These are phyloP conservation scores for Geopyxis carbonaria DNA, from an alignment of 495 filamentous ascomycete genomes.

Conservation along the genomic window DNA sequence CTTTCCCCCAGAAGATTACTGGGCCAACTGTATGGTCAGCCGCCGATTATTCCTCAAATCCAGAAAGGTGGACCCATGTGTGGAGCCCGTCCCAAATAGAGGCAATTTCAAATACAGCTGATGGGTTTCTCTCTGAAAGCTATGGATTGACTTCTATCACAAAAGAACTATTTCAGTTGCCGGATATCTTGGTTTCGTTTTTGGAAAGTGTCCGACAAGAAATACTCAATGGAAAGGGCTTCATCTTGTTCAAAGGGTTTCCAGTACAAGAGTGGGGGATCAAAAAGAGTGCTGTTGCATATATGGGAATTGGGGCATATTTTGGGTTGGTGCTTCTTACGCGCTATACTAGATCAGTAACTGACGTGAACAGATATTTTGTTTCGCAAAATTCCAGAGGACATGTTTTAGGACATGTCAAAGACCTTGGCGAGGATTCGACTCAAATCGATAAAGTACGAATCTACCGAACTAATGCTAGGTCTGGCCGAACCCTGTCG, in stretches of 20 bases:
- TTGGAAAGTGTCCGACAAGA: conserved; percentile 46
- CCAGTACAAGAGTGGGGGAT: conserved; percentile 61
- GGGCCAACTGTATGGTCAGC: conserved; percentile 66
- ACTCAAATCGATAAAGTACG: conserved; percentile 65
- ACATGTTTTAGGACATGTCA: conserved; percentile 83
- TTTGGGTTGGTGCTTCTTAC: conserved; percentile 47
- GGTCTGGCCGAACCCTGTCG: too few species aligned
- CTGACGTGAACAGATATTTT: conserved; percentile 39
- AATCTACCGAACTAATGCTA: conserved; percentile 77
- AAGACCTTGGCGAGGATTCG: conserved; percentile 71
- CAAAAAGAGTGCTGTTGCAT: conserved; percentile 65
- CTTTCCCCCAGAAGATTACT: conserved; percentile 55
- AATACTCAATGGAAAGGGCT: conserved; percentile 68
- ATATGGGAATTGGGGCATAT: conserved; percentile 79
- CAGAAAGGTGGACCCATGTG: conserved; percentile 59
- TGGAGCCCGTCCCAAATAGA: conserved; percentile 49
- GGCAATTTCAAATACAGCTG: conserved; percentile 50
- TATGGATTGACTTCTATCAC: conserved; percentile 57
- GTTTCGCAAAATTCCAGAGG: conserved; percentile 70
- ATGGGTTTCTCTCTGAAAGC: conserved; percentile 45
- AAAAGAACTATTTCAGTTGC: conserved; percentile 30
- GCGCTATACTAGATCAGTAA: too few species aligned
- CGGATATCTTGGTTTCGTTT: conserved; percentile 36
- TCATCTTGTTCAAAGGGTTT: conserved; percentile 75
- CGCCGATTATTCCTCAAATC: conserved; percentile 46